Evolutionary conservation across 345 rosid genomes (phyloP), one percentile per base, ranked within the genome.

Genomic region (Eucalyptus tenuipes): DNA sequence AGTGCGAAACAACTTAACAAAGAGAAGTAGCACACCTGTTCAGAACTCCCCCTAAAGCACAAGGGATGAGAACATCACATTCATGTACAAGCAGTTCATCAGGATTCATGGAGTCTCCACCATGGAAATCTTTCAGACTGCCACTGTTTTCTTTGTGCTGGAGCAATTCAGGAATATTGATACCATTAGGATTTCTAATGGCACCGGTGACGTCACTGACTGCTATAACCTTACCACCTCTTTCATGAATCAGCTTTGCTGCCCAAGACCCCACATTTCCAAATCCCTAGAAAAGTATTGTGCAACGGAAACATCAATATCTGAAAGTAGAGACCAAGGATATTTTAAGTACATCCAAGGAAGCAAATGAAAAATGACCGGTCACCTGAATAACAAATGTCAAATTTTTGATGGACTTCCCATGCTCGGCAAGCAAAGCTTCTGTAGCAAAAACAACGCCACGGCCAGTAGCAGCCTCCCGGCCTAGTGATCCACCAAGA

Each of bases 211-310:
- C 90, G 92, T 98, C 99, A 53, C 98, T 98, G 85, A 98, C 97
- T 8, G 98, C 99, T 87, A 98, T 92, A 85, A 98, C 94, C 93
- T 95, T 96, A 48, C 99, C 99, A 71, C 99, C 99, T 91, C 91
- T 94, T 93, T 96, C 97, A 52, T 98, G 97, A 88, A 98, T 94
- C 87, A 98, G 92, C 91, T 89, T 95, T 14, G 99, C 94, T 10
- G 95, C 99, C 99, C 99, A 98, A 49, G 99, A 94, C 59, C 99
- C 99, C 84, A 98, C 99, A 91, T 98, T 98, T 44, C 99, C 99
- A 82, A 98, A 98, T 75, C 99, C 99, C 99, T 98, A 64, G 11
- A 88, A 57, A 48, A 52, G 44, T 87, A 66, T 85, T n/a, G 45
- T 48, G 50, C 59, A 44, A 68, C 49, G 17, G 57, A 82, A 8